Conservation (phyloP, 2,329 filamentous ascomycete genomes). For the Aspergillus sp. region DNA sequence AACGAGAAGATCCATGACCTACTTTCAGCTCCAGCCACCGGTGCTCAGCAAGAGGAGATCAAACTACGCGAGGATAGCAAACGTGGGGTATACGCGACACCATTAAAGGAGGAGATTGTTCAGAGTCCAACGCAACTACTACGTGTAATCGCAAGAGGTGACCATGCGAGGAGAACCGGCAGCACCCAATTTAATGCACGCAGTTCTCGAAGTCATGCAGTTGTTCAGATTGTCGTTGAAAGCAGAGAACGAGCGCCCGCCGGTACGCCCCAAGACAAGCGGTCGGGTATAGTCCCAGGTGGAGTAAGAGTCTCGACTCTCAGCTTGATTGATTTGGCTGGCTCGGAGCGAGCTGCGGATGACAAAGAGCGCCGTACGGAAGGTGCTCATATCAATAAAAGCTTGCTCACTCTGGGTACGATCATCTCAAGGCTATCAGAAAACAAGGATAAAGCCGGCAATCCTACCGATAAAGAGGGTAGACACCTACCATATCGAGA, state of each 20-base stretch:
- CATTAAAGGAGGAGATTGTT: conserved; percentile 95
- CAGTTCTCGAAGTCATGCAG: conserved; percentile 94
- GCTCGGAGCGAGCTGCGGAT: conserved; percentile 92
- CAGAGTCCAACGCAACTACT: conserved; percentile 94
- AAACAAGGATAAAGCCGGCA: conserved; percentile 73
- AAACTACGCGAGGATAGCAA: conserved; percentile 96
- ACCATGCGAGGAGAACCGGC: conserved; percentile 80
- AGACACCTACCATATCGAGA: conserved; percentile 96
- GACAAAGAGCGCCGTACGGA: conserved; percentile 90
- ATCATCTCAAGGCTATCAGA: conserved; percentile 92
- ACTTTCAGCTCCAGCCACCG: conserved; percentile 66
- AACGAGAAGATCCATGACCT: conserved; percentile 97
- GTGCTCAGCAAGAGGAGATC: conserved; percentile 75
- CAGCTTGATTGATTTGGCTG: conserved; percentile 91
- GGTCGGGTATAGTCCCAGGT: conserved; percentile 66
- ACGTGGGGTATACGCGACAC: conserved; percentile 90
- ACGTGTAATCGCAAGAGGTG: conserved; percentile 88
- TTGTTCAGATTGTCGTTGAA: conserved; percentile 97
- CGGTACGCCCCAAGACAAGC: conserved; percentile 50
- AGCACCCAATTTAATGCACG: conserved; percentile 96
- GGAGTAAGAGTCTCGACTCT: conserved; percentile 93
- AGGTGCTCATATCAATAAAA: conserved; percentile 98
- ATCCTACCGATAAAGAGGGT: conserved; percentile 67
- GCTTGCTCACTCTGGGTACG: conserved; percentile 84
- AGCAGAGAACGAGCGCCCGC: conserved; percentile 76